These are phyloP conservation scores for Forsythia suspensa DNA, from an alignment of 257 asterid genomes.

Conservation along the genomic window DNA sequence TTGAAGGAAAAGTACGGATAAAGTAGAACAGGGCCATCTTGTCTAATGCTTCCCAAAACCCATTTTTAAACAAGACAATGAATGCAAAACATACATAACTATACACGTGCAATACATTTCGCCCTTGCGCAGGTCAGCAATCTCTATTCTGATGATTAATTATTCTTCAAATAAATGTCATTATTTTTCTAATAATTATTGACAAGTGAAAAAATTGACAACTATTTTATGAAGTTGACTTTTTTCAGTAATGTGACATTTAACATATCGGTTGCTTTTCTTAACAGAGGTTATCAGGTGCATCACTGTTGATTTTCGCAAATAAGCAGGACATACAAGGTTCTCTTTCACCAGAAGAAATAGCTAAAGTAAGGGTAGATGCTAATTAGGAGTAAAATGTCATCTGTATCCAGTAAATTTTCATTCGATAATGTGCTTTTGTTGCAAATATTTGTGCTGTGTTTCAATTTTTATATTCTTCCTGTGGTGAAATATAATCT, in stretches of 20 bases:
- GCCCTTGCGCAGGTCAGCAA: not conserved
- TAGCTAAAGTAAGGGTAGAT: constrained; percentile 66
- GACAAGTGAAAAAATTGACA: not conserved
- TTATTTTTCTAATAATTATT: not conserved
- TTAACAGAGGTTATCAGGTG: constrained; percentile 86
- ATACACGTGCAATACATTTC: not conserved
- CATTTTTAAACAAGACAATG: not conserved
- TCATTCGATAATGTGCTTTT: not conserved
- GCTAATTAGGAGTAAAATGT: not conserved
- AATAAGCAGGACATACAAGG: constrained; percentile 97
- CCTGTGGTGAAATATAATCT: not conserved
- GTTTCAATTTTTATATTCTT: not conserved
- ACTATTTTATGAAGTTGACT: not conserved
- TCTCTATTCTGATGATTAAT: not conserved
- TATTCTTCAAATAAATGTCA: not conserved
- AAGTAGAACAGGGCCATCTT: not conserved
- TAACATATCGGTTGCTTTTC: constrained; percentile 2
- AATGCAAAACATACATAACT: not conserved
- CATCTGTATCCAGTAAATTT: not conserved
- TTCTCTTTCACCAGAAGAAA: constrained; percentile 80
- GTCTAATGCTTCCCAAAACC: not conserved
- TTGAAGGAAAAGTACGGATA: not conserved
- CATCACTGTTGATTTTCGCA: constrained; percentile 86
- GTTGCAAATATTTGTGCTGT: not conserved
- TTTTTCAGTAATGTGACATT: not conserved